Evolutionary conservation across 495 filamentous ascomycete species (phyloP).

Genomic region (Hyaloscypha bicolor): DNA sequence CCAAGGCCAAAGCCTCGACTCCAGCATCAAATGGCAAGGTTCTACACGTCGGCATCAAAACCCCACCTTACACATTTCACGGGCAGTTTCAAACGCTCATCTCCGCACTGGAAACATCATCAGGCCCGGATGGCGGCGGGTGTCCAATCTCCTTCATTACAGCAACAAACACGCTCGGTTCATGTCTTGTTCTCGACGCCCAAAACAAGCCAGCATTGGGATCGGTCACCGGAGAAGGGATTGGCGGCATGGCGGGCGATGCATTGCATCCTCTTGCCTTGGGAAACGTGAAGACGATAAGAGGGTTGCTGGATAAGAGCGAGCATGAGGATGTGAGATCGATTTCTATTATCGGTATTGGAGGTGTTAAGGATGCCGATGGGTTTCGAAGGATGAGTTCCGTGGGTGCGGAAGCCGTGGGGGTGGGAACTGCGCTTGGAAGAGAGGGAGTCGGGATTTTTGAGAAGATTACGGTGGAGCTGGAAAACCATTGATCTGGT

Average conservation of each 20-base stretch:
- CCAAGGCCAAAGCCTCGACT: slow-evolving; percentile 12
- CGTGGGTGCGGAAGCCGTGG: slow-evolving; percentile 65
- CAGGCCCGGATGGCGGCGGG: neutral
- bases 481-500: neutral
- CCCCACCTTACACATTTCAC: slow-evolving; percentile 69
- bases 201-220: slow-evolving; percentile 36
- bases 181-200: slow-evolving; percentile 54
- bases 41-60: slow-evolving; percentile 61
- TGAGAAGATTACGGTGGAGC: slow-evolving; percentile 44
- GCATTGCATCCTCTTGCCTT: slow-evolving; percentile 72
- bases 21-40: neutral
- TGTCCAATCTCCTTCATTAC: slow-evolving; percentile 63
- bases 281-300: slow-evolving; percentile 67
- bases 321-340: slow-evolving; percentile 39
- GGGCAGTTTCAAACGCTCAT: slow-evolving; percentile 60
- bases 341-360: slow-evolving; percentile 64
- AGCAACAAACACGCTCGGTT: slow-evolving; percentile 71
- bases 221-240: slow-evolving; percentile 49
- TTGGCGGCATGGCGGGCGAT: slow-evolving; percentile 68
- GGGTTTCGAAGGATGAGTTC: slow-evolving; percentile 63
- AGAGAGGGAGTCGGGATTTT: slow-evolving; percentile 61
- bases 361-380: slow-evolving; percentile 61
- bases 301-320: slow-evolving; percentile 52
- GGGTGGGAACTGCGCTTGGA: slow-evolving; percentile 65
- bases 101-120: slow-evolving; percentile 39